Conservation (phyloP, 2,329 filamentous ascomycete species). For the Neurospora crassa region DNA sequence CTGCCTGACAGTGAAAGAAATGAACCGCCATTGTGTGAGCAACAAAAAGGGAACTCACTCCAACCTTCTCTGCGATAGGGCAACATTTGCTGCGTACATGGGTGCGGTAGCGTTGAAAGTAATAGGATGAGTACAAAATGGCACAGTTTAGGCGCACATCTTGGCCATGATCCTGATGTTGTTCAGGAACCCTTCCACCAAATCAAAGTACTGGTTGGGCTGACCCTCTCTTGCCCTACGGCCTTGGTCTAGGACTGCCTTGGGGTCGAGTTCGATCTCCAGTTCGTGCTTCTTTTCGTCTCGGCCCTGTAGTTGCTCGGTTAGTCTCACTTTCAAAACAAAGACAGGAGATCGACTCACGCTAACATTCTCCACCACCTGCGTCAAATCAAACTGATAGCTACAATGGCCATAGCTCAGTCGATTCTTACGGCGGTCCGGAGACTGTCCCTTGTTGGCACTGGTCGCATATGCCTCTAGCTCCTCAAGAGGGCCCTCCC, state of each 20-base stretch:
- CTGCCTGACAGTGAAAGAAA: not conserved
- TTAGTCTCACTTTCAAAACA: not conserved
- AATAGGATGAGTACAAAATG: too few relatives aligned
- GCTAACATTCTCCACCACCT: constrained; percentile 54
- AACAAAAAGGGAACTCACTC: not conserved
- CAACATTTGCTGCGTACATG: not conserved
- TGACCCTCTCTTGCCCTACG: constrained; percentile 40
- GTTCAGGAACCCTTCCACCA: constrained; percentile 66
- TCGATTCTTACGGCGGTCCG: constrained; percentile 76
- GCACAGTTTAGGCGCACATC: constrained; percentile 13
- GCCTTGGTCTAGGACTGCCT: constrained; percentile 57
- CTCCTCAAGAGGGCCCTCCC: constrained; percentile 57
- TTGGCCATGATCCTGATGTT: constrained; percentile 54
- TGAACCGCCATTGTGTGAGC: not conserved
- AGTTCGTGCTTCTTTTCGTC: constrained; percentile 66
- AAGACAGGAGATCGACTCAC: not conserved
- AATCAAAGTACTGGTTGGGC: constrained; percentile 51
- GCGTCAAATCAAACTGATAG: constrained; percentile 88
- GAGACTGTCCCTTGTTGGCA: constrained; percentile 29
- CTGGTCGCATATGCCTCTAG: constrained; percentile 32
- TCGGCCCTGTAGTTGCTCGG: constrained; percentile 28
- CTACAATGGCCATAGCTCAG: constrained; percentile 81
- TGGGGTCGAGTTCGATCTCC: constrained; percentile 65
- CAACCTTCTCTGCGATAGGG: not conserved
- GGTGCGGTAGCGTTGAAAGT: not conserved